Conservation (phyloP, 148 eudicot genomes). For the Salicornia ramosissima region DNA sequence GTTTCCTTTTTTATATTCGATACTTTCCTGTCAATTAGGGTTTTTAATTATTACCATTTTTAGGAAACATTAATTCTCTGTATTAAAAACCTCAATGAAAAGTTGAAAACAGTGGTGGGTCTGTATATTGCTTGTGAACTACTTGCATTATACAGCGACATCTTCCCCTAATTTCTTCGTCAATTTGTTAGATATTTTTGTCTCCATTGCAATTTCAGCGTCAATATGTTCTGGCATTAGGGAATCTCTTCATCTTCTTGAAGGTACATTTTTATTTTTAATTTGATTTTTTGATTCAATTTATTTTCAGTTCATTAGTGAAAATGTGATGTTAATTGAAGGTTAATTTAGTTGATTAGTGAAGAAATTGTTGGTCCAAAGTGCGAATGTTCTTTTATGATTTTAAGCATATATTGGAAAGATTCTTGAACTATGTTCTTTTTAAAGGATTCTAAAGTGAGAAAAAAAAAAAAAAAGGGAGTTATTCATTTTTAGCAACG, state of each 20-base stretch:
- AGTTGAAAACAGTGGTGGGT: background rate
- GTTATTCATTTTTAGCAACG: slow-evolving; percentile 11
- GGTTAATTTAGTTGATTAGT: background rate
- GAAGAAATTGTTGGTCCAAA: background rate
- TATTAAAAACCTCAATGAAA: background rate
- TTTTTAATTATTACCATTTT: slow-evolving; percentile 4
- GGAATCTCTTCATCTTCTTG: slow-evolving; percentile 5
- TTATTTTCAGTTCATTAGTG: background rate
- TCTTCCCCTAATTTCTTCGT: background rate
- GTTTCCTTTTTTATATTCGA: background rate
- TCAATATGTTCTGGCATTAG: slow-evolving; percentile 8
- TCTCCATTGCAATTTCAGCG: background rate
- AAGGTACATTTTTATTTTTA: slow-evolving; percentile 12
- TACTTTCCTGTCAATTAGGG: background rate
- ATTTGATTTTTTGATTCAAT: background rate
- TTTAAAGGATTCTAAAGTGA: slow-evolving; percentile 14
- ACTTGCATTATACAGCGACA: slow-evolving; percentile 13
- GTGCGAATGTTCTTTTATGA: background rate
- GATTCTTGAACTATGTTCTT: slow-evolving; percentile 14
- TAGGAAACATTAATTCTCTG: background rate
- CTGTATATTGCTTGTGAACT: slow-evolving; percentile 6
- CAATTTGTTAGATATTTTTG: background rate
- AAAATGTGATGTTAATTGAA: background rate
- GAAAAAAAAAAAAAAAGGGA: background rate
- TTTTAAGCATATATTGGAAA: background rate